phyloP scores from a whole-genome alignment of 164 flowering plant species.

The Stephania cephalantha region DNA sequence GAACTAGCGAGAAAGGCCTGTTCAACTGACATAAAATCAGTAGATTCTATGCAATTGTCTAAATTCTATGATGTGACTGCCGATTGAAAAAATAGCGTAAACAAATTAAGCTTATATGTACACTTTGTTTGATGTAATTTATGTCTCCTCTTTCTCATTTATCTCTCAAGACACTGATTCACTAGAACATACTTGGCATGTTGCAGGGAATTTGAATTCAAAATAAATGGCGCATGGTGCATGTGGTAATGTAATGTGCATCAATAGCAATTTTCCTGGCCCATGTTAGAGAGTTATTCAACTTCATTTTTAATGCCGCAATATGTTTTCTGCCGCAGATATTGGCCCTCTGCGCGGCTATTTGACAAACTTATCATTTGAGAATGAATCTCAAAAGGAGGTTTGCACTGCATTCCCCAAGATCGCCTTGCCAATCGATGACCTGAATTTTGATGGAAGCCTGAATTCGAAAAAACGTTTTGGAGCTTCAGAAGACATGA shows the following conservation, averaged over 20 bases:
- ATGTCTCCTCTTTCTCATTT: not conserved
- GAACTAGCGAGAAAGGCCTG: not conserved
- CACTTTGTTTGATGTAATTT: too few species aligned
- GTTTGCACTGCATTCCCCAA: not conserved
- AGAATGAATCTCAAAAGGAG: not conserved
- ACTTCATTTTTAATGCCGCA: not conserved
- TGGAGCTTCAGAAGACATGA: not conserved
- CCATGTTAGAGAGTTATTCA: not conserved
- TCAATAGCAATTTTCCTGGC: not conserved
- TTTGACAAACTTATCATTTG: not conserved
- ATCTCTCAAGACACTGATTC: not conserved
- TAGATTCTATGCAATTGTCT: too few species aligned
- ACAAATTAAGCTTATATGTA: too few species aligned
- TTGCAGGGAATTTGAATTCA: slow-evolving; percentile 7
- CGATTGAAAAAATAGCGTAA: too few species aligned
- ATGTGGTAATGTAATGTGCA: not conserved
- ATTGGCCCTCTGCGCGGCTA: not conserved
- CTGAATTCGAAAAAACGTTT: not conserved
- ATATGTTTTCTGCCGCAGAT: not conserved
- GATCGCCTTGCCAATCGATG: not conserved
- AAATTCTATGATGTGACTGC: too few species aligned
- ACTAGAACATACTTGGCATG: too few species aligned
- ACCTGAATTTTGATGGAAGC: not conserved
- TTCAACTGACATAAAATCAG: not conserved
- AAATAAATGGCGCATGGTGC: not conserved